Base-by-base conservation (phyloP, 805 yeast genomes). In the Candida gorgasii region DNA sequence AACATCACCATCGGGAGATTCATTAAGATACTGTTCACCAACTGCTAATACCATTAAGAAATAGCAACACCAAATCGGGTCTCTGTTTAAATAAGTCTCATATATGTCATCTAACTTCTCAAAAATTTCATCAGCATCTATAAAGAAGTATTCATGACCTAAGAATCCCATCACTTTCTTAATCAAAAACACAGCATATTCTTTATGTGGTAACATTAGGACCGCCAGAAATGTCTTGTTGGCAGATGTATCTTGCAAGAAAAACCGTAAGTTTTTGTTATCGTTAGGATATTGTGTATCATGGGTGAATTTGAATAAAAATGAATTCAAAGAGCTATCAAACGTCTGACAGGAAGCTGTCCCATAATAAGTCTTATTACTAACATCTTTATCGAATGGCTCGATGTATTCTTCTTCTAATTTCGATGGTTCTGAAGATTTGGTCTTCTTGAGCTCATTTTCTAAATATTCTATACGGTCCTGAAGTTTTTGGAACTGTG, bases 11-110 rank as follows among this genome's bases (percentile, higher is more conserved):
- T 37, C 45, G 5, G 48, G 32, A 8, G 42, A 22, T 20, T 45
- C 48, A 27, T 45, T 42, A 18, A 45, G 23, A 24, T 42, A 42
- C 19, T 45, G 49, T 31, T 45, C 46, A n/a, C 49, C 49, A 9
- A 45, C 49, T 5, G 49, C 49, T 12, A 45, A 31, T 2, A 36
- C 28, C 20, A 36, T 19, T 15, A 45, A 22, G 7, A 45, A 23
- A 20, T 45, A 45, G 13, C 45, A 34, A 4, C 42, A 18, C 48
- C 48, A 45, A 13, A 30, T 13, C 8, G 42, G 40, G 13, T 42
- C 44, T 30, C 33, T 35, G 15, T 42, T 43, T 6, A 37, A 26
- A n/a, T 23, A 26, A 2, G 43, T 19, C 5, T 30, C 39, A 18
- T 45, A 45, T 7, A 37, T 37, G 5, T 39, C 36, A 22, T 45